Evolutionary conservation across 345 rosid species (phyloP), one percentile per base, ranked within the genome.

Genomic region (Arabis hirsuta): DNA sequence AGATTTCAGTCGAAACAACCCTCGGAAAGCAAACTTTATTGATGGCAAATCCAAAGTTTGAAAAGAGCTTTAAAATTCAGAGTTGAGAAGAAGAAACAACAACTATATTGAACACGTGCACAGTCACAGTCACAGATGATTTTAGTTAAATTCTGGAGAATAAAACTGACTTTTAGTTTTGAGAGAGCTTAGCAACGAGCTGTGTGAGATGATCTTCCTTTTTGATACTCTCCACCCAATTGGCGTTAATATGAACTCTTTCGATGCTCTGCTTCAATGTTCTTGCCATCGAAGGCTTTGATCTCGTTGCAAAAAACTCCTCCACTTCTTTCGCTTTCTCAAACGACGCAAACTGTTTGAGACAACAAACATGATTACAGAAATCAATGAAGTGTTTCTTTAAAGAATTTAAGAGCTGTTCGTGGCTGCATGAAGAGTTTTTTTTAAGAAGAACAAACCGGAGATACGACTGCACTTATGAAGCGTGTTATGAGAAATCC

Each of bases 181-280:
- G 20, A 65, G 80, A 57, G 57, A 91, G 76, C 67, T 87, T 84
- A 69, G 73, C 62, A 51, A 83, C 87, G 0, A 83, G 86, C 24
- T 82, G 82, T 0, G 72, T 69, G 22, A 95, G 85, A 26, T 79
- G 19, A 7, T 72, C 61, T 74, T 95, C 99, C 11, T 80, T 79
- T 76, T 64, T 82, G 67, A 95, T 55, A 83, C 86, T 86, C 74
- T 86, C 81, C 39, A 82, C 96, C 99, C 98, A 90, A 24, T 76
- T 85, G 7, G 98, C 90, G 22, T 88, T 95, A 42, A 91, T 88
- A 73, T 72, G 68, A 16, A 88, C 92, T 54, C 81, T 73, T 58
- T 95, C 98, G 16, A 90, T 67, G 85, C 98, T 88, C 85, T 95
- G 99, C 88, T 86, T 95, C 90, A 91, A 80, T 42, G 98, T 95